These are phyloP conservation scores for Aureobasidium subglaciale DNA, from an alignment of 2,329 filamentous ascomycete species.

Conservation along the genomic window DNA sequence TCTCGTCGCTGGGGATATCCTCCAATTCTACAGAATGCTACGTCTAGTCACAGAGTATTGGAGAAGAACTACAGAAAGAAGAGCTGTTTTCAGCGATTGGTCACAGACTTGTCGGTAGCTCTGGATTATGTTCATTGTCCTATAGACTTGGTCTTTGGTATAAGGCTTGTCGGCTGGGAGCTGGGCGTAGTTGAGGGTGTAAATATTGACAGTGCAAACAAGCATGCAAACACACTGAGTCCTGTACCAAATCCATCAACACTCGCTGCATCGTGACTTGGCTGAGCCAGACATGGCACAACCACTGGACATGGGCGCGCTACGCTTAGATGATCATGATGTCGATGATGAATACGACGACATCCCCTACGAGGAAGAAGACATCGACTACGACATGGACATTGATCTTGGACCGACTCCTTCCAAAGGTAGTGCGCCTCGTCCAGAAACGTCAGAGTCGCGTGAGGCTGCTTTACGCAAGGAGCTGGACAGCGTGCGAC, in stretches of 20 bases:
- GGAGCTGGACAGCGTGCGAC: slow-evolving; percentile 75
- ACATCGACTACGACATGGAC: slow-evolving; percentile 14
- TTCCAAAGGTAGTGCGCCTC: slow-evolving; percentile 1
- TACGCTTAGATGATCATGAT: slow-evolving; percentile 50
- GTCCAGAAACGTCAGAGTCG: slow-evolving; percentile 54
- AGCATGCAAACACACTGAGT: slow-evolving; percentile 12
- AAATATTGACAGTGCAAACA: slow-evolving; percentile 13
- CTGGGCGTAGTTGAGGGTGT: too few species aligned
- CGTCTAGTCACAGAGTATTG: too few species aligned
- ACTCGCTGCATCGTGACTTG: not conserved
- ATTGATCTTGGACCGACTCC: slow-evolving; percentile 6
- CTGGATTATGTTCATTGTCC: too few species aligned
- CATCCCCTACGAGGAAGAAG: slow-evolving; percentile 5
- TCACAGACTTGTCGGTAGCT: too few species aligned
- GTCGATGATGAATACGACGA: slow-evolving; percentile 46
- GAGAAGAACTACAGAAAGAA: too few species aligned
- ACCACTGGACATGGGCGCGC: slow-evolving; percentile 24
- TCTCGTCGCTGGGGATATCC: not conserved
- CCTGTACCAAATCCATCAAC: not conserved
- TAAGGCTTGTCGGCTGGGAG: too few species aligned
- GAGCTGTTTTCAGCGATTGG: too few species aligned
- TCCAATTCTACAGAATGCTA: not conserved
- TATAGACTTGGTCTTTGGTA: too few species aligned
- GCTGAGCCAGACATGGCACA: slow-evolving; percentile 23
- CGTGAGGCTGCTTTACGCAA: slow-evolving; percentile 67